These are phyloP conservation scores for Rhypophila decipiens DNA, from an alignment of 495 filamentous ascomycete genomes.

Conservation along the genomic window DNA sequence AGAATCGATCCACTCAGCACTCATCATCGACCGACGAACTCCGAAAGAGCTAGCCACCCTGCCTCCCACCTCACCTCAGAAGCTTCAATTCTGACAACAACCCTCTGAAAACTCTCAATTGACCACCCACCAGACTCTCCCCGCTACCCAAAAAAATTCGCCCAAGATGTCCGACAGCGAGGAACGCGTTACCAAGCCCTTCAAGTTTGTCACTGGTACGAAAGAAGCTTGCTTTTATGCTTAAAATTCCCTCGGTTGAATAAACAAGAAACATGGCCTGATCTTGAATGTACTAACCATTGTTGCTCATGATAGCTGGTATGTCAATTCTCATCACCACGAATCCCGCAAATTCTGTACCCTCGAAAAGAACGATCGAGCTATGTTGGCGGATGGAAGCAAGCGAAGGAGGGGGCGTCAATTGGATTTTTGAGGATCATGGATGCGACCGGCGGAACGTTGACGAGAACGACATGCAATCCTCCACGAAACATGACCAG, in stretches of 20 bases:
- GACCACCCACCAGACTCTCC: conserved; percentile 8
- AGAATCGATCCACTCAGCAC: conserved; percentile 1
- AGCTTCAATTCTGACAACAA: conserved; percentile 14
- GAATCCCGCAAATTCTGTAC: no score
- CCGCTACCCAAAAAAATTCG: conserved; percentile 15
- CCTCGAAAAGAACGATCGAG: no score
- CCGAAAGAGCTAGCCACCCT: conserved; percentile 11
- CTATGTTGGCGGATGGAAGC: not conserved
- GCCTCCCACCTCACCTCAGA: conserved; percentile 5
- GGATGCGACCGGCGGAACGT: conserved; percentile 3
- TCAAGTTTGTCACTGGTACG: conserved; percentile 99
- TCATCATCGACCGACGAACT: conserved; percentile 5
- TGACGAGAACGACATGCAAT: not conserved
- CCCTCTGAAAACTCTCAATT: conserved; percentile 3
- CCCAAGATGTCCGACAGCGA: conserved; percentile 73
- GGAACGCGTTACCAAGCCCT: conserved; percentile 93
- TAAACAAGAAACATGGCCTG: conserved; percentile 25
- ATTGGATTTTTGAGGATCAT: not conserved
- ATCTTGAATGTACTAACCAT: conserved; percentile 22
- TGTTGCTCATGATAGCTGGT: conserved; percentile 33
- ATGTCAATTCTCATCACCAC: conserved; percentile 28
- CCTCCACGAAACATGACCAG: not conserved
- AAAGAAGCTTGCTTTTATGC: conserved; percentile 10
- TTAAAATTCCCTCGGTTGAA: conserved; percentile 21
- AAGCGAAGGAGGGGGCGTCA: not conserved